A percentile compares a stretch with the other conserved stretches of the same genome.
Conservation (phyloP, 1,284 basidiomycete species). For the Crucibulum parvulum region DNA sequence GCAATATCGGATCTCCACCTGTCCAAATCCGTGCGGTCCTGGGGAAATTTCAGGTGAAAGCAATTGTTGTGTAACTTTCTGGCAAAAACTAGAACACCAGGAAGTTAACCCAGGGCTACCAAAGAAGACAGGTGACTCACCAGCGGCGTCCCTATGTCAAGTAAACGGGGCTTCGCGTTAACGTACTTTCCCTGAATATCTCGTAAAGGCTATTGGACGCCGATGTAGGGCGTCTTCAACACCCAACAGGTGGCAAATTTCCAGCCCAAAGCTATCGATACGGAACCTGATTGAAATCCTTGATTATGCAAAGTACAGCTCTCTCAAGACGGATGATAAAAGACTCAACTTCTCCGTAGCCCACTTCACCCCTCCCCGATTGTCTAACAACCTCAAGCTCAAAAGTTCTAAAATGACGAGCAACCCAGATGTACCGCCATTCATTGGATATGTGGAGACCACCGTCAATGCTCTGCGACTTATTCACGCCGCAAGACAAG, state of each 20-base stretch:
- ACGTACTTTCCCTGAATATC: conserved; percentile 41
- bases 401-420: conserved; percentile 42
- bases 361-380: conserved; percentile 48
- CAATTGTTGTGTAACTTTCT: conserved; percentile 15
- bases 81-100: conserved; percentile 13
- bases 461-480: conserved; percentile 81
- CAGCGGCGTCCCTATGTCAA: conserved; percentile 50
- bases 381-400: conserved; percentile 63
- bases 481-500: conserved; percentile 79
- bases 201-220: conserved; percentile 46
- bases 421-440: conserved; percentile 61
- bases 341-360: conserved; percentile 45
- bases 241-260: conserved; percentile 23
- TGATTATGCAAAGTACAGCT: conserved; percentile 42
- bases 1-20: conserved; percentile 21
- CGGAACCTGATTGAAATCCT: conserved; percentile 33
- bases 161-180: conserved; percentile 42
- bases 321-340: conserved; percentile 45
- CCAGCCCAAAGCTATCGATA: conserved; percentile 38
- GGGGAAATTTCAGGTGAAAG: conserved; percentile 11
- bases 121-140: conserved; percentile 39
- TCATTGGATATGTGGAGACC: conserved; percentile 76
- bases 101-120: conserved; percentile 11
- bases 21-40: conserved; percentile 9
- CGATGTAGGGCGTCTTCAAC: conserved; percentile 35